phyloP scores from a whole-genome alignment of 1,284 basidiomycete genomes.

The Moesziomyces sp. region DNA sequence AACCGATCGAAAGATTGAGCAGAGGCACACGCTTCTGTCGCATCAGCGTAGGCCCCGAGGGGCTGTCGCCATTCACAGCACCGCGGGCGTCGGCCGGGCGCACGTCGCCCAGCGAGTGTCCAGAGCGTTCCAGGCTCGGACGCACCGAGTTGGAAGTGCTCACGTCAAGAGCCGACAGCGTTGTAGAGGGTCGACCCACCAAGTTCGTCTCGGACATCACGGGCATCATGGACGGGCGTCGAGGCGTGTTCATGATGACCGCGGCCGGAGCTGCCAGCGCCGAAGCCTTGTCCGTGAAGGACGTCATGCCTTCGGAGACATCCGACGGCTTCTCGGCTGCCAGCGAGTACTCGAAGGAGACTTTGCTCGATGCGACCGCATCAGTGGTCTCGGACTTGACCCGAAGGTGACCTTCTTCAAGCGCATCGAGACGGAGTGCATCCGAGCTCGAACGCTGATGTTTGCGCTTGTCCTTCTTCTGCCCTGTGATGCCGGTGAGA shows the following conservation, averaged over 20 bases:
- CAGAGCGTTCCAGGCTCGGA: slow-evolving; percentile 18
- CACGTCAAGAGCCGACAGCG: slow-evolving; percentile 12
- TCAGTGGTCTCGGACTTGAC: slow-evolving; percentile 21
- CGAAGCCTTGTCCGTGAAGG: slow-evolving; percentile 19
- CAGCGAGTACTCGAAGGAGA: slow-evolving; percentile 13
- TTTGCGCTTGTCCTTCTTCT: slow-evolving; percentile 41
- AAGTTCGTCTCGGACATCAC: slow-evolving; percentile 5
- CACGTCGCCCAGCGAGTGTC: slow-evolving; percentile 15
- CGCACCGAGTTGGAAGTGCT: slow-evolving; percentile 5
- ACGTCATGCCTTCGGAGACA: slow-evolving; percentile 3
- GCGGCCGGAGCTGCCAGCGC: slow-evolving; percentile 23
- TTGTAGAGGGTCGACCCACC: slow-evolving; percentile 3
- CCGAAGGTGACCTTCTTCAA: slow-evolving; percentile 20
- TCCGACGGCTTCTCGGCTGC: slow-evolving; percentile 7
- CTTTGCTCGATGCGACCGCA: slow-evolving; percentile 8
- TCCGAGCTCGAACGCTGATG: slow-evolving; percentile 14
- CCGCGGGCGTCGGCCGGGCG: slow-evolving; percentile 6
- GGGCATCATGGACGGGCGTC: slow-evolving; percentile 4
- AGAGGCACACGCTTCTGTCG: slow-evolving; percentile 33
- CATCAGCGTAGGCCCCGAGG: slow-evolving; percentile 11
- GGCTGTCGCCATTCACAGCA: neutral
- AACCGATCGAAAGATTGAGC: slow-evolving; percentile 41
- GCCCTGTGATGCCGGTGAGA: slow-evolving; percentile 31
- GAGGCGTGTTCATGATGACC: slow-evolving; percentile 32
- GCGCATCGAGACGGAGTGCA: neutral